phyloP scores from a whole-genome alignment of 805 yeast genomes.

The Allodekkera sacchari region DNA sequence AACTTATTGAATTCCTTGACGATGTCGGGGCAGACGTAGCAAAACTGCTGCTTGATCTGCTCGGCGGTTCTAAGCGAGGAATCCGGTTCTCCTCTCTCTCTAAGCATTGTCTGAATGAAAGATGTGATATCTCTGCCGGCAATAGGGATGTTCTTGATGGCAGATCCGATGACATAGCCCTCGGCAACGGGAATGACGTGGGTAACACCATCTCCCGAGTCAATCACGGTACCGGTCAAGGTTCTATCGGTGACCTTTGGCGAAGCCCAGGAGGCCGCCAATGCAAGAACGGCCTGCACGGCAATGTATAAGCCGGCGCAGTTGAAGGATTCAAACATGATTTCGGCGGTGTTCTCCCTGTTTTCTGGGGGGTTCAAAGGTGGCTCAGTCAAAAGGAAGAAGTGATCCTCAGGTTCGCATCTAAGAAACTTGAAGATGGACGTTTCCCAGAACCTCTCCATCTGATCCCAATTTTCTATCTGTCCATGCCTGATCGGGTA shows the following conservation, averaged over 20 bases:
- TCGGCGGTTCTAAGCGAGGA: slow-evolving; percentile 94
- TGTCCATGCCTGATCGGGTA: slow-evolving; percentile 98
- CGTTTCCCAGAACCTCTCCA: slow-evolving; percentile 99
- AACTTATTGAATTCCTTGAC: slow-evolving; percentile 93
- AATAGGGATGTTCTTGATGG: slow-evolving; percentile 94
- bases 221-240: slow-evolving; percentile 96
- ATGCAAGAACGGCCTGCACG: slow-evolving; percentile 96
- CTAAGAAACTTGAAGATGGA: slow-evolving; percentile 92
- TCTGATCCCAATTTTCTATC: slow-evolving; percentile 98
- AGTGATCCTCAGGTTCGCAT: slow-evolving; percentile 98
- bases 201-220: slow-evolving; percentile 98
- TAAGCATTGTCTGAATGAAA: slow-evolving; percentile 83
- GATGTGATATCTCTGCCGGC: slow-evolving; percentile 97
- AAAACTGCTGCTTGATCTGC: slow-evolving; percentile 90
- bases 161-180: slow-evolving; percentile 96
- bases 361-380: slow-evolving; percentile 99
- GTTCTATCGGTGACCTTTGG: slow-evolving; percentile 92
- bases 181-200: slow-evolving; percentile 99
- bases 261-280: slow-evolving; percentile 99
- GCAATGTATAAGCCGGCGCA: slow-evolving; percentile 98
- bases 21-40: slow-evolving; percentile 96
- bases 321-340: slow-evolving; percentile 96
- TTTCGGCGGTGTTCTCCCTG: slow-evolving; percentile 97
- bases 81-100: slow-evolving; percentile 96
- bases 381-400: slow-evolving; percentile 92